These are phyloP conservation scores for Dictyostelium firmibasis DNA, from an alignment of 78 protist genomes.

Conservation along the genomic window DNA sequence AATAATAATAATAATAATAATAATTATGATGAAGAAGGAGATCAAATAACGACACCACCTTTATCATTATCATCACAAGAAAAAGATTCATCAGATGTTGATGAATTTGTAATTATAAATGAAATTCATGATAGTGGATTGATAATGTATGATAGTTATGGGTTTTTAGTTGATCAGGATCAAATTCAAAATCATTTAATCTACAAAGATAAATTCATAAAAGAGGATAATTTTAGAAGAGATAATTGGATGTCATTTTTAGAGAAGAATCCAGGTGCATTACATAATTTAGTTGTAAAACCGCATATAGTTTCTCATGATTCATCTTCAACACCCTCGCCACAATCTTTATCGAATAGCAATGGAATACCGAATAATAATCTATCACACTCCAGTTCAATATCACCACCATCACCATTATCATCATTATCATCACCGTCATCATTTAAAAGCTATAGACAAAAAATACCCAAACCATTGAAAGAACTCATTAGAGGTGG, in stretches of 20 bases:
- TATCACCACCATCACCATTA: not conserved
- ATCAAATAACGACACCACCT: not conserved
- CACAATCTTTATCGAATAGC: not conserved
- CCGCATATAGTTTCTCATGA: not conserved
- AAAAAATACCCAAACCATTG: slow-evolving; percentile 14
- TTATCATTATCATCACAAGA: not conserved
- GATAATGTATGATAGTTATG: slow-evolving; percentile 53
- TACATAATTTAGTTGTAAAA: not conserved
- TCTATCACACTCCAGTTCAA: not conserved
- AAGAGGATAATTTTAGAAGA: slow-evolving; percentile 6
- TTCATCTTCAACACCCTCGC: not conserved
- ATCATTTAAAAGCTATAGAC: slow-evolving; percentile 11
- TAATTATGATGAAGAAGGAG: not conserved
- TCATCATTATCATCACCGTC: not conserved
- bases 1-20: too few species aligned
- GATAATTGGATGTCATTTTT: slow-evolving; percentile 32
- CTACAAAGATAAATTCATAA: slow-evolving; percentile 44
- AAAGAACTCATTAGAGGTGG: slow-evolving; percentile 52
- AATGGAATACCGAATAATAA: not conserved
- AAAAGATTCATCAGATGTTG: slow-evolving; percentile 5
- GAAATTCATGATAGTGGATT: not conserved
- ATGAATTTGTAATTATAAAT: slow-evolving; percentile 29
- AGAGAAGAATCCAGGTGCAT: slow-evolving; percentile 24
- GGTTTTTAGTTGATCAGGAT: slow-evolving; percentile 63
- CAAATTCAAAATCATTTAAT: slow-evolving; percentile 46